phyloP scores from a whole-genome alignment of 768 basidiomycete genomes.

The Trametes cinnabarina region DNA sequence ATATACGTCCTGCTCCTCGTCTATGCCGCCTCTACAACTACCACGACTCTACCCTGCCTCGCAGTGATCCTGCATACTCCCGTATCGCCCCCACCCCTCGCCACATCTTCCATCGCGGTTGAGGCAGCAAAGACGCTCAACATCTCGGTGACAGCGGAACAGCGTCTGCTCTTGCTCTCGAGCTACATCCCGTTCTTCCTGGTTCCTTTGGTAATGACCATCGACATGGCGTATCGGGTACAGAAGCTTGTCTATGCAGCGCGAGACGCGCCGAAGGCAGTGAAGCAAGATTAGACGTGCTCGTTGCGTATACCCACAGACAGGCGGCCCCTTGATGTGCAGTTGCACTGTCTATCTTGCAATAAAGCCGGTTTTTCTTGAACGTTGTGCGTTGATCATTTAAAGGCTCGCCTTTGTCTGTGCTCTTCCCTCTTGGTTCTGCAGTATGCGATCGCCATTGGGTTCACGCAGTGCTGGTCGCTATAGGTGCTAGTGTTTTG shows the following conservation, averaged over 20 bases:
- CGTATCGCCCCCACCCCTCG: constrained; percentile 32
- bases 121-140: constrained; percentile 32
- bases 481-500: too few relatives aligned
- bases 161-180: constrained; percentile 56
- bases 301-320: background rate
- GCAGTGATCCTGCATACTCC: constrained; percentile 50
- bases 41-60: constrained; percentile 75
- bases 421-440: too few relatives aligned
- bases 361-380: too few relatives aligned
- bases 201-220: constrained; percentile 64
- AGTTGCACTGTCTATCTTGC: too few relatives aligned
- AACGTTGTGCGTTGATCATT: too few relatives aligned
- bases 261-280: background rate
- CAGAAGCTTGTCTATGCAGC: constrained; percentile 16
- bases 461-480: too few relatives aligned
- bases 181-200: constrained; percentile 78
- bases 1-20: constrained; percentile 65
- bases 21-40: constrained; percentile 77
- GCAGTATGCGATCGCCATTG: too few relatives aligned
- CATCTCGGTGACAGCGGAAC: constrained; percentile 45
- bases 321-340: too few relatives aligned
- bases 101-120: constrained; percentile 22
- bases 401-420: too few relatives aligned
- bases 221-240: constrained; percentile 60
- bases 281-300: background rate